Base-by-base conservation (phyloP, 768 basidiomycete species). In the Kwoniella europaea region DNA sequence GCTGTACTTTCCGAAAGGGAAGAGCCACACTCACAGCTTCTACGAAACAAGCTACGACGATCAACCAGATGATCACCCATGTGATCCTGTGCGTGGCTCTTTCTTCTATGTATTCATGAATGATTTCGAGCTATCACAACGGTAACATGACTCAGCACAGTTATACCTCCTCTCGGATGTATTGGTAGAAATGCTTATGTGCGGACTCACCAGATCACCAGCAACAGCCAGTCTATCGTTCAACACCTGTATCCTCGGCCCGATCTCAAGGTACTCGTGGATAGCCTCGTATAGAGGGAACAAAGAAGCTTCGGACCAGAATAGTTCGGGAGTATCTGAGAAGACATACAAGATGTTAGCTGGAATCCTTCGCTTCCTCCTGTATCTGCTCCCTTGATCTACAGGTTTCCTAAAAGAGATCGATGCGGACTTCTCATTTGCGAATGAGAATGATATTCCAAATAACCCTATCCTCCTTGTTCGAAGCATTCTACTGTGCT, bases 211-310 rank as follows among this genome's bases (percentile, higher is more conserved):
- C 82, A 98, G 88, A 84, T 93, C 93, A 75, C 91, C 92, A 15
- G 92, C 91, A 7, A 94, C 91, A 4, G 89, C 90, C 46, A 97
- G 84, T 73, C 92, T 91, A 81, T 96, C 94, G 80, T 95, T 96
- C 74, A 98, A 83, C 12, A 90, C 91, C 80, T 90, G 88, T 41
- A 95, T 93, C 44, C 95, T 84, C 4, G 87, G 88, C 44, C 88
- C 89, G 63, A 97, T 93, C 83, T 98, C 95, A 88, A 97, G 93
- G 79, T 98, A 98, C 75, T 94, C 94, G 67, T 93, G 86, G 58
- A 95, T 93, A 0, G 94, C 93, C 74, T 94, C 92, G 79, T 98
- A 98, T 44, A 98, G 83, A 35, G 89, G 91, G 77, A 91, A 91
- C 75, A 96, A 84, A 74, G 91, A 94, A 12, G 93, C 94, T 80